A percentile compares a stretch with the other conserved stretches of the same genome.
These are phyloP conservation scores for Afroboletus lepidellus DNA, from an alignment of 1,284 basidiomycete species.

Conservation along the genomic window DNA sequence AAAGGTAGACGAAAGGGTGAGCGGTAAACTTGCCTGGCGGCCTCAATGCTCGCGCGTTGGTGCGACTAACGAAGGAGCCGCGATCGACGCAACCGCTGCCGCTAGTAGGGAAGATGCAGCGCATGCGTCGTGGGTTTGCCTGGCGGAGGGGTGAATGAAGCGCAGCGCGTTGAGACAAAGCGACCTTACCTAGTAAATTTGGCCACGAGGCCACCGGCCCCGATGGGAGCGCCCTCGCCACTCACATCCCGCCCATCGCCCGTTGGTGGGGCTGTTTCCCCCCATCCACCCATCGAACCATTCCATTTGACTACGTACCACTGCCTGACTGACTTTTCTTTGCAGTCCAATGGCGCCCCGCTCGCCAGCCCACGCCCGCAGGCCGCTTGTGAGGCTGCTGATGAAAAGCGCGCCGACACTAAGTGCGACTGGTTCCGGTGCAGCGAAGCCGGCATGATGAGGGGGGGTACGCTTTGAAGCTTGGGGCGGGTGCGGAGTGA, in stretches of 20 bases:
- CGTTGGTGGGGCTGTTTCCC: constrained; percentile 44
- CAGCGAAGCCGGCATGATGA: constrained; percentile 59
- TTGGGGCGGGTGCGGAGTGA: constrained; percentile 44
- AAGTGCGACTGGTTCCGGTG: constrained; percentile 71
- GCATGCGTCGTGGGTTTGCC: constrained; percentile 94
- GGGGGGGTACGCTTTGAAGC: constrained; percentile 55
- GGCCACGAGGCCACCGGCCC: constrained; percentile 92
- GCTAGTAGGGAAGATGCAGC: constrained; percentile 77
- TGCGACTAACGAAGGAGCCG: constrained; percentile 28
- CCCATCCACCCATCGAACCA: constrained; percentile 90
- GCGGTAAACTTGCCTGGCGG: constrained; percentile 57
- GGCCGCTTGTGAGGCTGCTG: constrained; percentile 70
- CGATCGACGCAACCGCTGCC: constrained; percentile 43
- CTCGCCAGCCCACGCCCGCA: constrained; percentile 92
- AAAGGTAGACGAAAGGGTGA: constrained; percentile 47
- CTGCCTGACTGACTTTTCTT: constrained; percentile 65
- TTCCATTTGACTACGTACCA: constrained; percentile 73
- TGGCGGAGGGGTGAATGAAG: constrained; percentile 34
- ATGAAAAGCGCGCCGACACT: constrained; percentile 70
- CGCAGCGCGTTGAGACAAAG: background rate
- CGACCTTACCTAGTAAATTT: constrained; percentile 80
- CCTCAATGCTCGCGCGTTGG: constrained; percentile 29
- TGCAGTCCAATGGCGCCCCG: constrained; percentile 72
- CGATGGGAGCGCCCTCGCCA: constrained; percentile 57
- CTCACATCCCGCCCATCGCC: constrained; percentile 42